Evolutionary conservation across 768 basidiomycete genomes (phyloP), one percentile per base, ranked within the genome.

Genomic region (Psilocybe cyanescens): DNA sequence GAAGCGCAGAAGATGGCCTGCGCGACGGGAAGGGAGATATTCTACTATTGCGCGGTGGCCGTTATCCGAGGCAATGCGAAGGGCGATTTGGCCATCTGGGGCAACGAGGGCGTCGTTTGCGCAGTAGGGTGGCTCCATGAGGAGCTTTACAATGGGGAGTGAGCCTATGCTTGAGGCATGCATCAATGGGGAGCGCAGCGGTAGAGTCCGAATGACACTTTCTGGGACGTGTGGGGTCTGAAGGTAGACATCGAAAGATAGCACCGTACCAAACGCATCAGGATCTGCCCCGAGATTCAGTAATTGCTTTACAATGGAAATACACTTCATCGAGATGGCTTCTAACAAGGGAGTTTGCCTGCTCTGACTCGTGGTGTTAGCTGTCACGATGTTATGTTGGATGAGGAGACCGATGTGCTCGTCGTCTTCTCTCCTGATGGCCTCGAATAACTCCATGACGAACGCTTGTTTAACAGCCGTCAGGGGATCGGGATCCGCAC

Each of bases 91-190:
- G 8, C 62, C 62, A 37, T 59, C 57, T 0, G 58, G 46, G 3
- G 62, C 58, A 12, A 63, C 49, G 30, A 63, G 24, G 16, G 37
- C 19, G 41, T 63, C 53, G 49, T 59, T 46, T 7, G 58, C 62
- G 6, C 52, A 45, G 39, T 50, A 44, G 12, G 62, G 62, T 2
- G 46, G 37, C 29, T 49, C 57, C 12, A 17, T 30, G 2, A 63
- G 48, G 9, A 63, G 57, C 28, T 46, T 55, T 8, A 63, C 53
- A 12, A 63, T n/a, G 2, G 58, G 62, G 4, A 63, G 58, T 9
- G 35, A 54, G 4, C 62, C 62, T n/a, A 19, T 8, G 5, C 19
- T 50, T 1, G 61, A 50, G 4, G 61, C 61, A 1, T 54, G n/a
- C 60, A 61, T 61, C 30, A 48, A 14, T 11, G 46, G 30, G 3